Conservation (phyloP, 228 moss, liverwort and hornwort species). For the Sphagnum magellanicum region DNA sequence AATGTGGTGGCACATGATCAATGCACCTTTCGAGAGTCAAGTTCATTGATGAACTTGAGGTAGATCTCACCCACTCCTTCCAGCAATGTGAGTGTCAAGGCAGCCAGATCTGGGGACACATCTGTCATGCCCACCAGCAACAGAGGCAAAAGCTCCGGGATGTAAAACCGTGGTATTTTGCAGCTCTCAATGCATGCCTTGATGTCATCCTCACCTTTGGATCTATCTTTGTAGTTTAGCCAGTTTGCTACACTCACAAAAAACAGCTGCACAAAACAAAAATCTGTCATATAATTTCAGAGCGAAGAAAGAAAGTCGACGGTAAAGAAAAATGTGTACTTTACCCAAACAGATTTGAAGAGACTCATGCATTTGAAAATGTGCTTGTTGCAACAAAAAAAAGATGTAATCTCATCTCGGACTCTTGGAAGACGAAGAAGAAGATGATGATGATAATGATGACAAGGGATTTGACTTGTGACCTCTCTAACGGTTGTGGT, state of each 20-base stretch:
- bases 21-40: conserved; percentile 14
- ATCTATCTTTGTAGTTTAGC: conserved; percentile 56
- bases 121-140: conserved; percentile 74
- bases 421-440: too few species aligned
- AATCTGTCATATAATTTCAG: neutral
- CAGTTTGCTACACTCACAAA: conserved; percentile 69
- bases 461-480: neutral
- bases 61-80: conserved; percentile 72
- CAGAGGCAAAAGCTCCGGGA: conserved; percentile 60
- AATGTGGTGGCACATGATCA: neutral
- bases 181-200: conserved; percentile 15
- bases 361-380: too few species aligned
- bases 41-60: conserved; percentile 24
- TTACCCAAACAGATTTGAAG: too few species aligned
- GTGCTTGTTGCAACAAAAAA: too few species aligned
- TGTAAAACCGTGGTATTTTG: conserved; percentile 42
- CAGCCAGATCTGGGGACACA: conserved; percentile 60
- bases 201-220: conserved; percentile 30
- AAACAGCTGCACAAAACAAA: conserved; percentile 43
- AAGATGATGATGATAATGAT: neutral
- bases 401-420: too few species aligned
- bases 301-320: too few species aligned
- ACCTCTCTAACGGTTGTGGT: conserved; percentile 56
- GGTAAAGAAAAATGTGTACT: too few species aligned
- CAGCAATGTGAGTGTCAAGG: conserved; percentile 37